Percentiles rank a stretch among this genome's conserved stretches.
Conservation (phyloP, 1,284 basidiomycete species). For the Exobasidium rhododendri region DNA sequence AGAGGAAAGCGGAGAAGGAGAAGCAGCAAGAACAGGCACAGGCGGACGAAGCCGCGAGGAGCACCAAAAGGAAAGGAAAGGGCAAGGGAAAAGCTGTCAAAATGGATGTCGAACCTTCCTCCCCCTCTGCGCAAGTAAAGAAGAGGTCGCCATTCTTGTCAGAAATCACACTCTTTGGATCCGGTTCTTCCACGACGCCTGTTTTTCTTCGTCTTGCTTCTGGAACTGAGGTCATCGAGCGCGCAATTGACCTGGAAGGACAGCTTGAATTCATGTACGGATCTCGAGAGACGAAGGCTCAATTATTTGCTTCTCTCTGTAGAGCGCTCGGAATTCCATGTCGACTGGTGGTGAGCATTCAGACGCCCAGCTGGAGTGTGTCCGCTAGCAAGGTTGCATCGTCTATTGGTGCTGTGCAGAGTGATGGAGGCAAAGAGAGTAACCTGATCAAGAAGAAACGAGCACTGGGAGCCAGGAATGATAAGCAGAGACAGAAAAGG, state of each 20-base stretch:
- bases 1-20: conserved; percentile 16
- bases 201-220: conserved; percentile 55
- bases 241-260: conserved; percentile 79
- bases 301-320: conserved; percentile 86
- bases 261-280: conserved; percentile 76
- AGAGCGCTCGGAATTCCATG: conserved; percentile 82
- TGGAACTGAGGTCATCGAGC: conserved; percentile 67
- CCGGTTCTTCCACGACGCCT: conserved; percentile 32
- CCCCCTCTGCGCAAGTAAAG: not conserved
- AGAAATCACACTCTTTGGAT: conserved; percentile 58
- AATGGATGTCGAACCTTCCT: not conserved
- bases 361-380: conserved; percentile 78
- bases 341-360: conserved; percentile 81
- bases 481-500: not conserved
- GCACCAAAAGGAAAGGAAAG: not conserved
- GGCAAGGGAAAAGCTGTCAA: conserved; percentile 18
- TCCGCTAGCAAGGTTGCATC: conserved; percentile 50
- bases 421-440: conserved; percentile 33
- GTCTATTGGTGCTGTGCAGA: conserved; percentile 15
- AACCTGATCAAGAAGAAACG: conserved; percentile 7
- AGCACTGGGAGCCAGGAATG: conserved; percentile 1
- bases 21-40: too few relatives aligned
- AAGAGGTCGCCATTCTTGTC: conserved; percentile 14
- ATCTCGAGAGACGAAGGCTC: conserved; percentile 80
- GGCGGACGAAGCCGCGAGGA: not conserved